phyloP scores from a whole-genome alignment of 805 yeast species.

The Kodamaea restingae region DNA sequence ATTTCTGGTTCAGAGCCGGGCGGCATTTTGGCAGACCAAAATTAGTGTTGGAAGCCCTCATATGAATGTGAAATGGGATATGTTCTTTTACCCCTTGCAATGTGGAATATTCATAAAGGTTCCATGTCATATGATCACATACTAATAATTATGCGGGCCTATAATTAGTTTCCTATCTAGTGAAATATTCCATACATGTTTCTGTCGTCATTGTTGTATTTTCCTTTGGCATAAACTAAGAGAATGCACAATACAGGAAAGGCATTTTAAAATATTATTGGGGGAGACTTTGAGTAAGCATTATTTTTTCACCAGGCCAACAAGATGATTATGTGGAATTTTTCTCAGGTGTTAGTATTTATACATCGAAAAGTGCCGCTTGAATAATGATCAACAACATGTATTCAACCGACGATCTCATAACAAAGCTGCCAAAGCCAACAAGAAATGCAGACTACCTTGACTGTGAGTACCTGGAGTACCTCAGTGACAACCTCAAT shows the following conservation, averaged over 20 bases:
- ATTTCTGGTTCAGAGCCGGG: too few species aligned
- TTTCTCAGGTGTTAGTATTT: conserved; percentile 2
- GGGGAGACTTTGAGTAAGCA: background rate
- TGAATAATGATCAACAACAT: background rate
- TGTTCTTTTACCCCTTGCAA: too few species aligned
- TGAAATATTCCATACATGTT: too few species aligned
- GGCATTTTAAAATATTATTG: conserved; percentile 1
- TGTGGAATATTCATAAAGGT: too few species aligned
- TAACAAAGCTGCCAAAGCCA: background rate
- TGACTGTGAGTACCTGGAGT: conserved; percentile 2
- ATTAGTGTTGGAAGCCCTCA: too few species aligned
- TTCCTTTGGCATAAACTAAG: background rate
- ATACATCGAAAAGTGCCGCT: background rate
- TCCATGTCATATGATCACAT: too few species aligned
- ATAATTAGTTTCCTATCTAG: too few species aligned
- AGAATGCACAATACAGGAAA: background rate
- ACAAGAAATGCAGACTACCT: conserved; percentile 32
- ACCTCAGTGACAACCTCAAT: conserved; percentile 16
- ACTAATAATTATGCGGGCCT: too few species aligned
- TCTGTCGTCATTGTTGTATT: too few species aligned
- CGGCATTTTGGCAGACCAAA: too few species aligned
- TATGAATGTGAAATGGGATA: too few species aligned
- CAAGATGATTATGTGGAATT: background rate
- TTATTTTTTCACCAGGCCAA: background rate
- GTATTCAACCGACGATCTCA: background rate